phyloP scores from a whole-genome alignment of 768 basidiomycete genomes.

The Trametes cinnabarina region DNA sequence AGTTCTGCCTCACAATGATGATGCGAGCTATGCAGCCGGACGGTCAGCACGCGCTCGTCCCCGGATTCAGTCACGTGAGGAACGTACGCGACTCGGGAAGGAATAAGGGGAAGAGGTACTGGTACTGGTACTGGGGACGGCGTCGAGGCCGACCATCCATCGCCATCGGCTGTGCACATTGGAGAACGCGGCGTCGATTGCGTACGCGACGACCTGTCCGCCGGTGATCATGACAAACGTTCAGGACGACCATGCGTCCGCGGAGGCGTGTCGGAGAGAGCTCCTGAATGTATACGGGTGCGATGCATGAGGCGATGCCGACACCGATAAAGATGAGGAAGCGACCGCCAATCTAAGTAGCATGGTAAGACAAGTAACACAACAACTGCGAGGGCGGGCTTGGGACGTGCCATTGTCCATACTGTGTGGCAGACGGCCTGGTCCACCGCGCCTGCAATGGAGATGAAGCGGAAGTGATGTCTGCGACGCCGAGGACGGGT shows the following conservation, averaged over 20 bases:
- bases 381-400: background rate
- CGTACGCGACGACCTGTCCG: slow-evolving; percentile 79
- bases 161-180: slow-evolving; percentile 67
- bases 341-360: slow-evolving; percentile 59
- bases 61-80: too few relatives aligned
- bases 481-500: slow-evolving; percentile 62
- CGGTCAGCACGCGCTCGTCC: too few relatives aligned
- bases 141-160: slow-evolving; percentile 81
- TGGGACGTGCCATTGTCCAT: slow-evolving; percentile 59
- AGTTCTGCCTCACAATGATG: slow-evolving; percentile 54
- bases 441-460: slow-evolving; percentile 69
- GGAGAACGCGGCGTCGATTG: slow-evolving; percentile 65
- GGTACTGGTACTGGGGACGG: slow-evolving; percentile 67
- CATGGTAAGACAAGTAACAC: background rate
- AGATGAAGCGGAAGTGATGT: too few relatives aligned
- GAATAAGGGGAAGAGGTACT: slow-evolving; percentile 54
- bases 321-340: slow-evolving; percentile 76
- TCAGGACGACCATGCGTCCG: slow-evolving; percentile 77
- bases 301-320: slow-evolving; percentile 72
- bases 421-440: slow-evolving; percentile 74
- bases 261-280: slow-evolving; percentile 71
- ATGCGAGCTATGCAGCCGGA: slow-evolving; percentile 63
- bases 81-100: slow-evolving; percentile 77
- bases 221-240: slow-evolving; percentile 84
- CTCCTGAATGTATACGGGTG: slow-evolving; percentile 83